Evolutionary conservation across 371 early-diverging fungal species (phyloP), one percentile per base, ranked within the genome.

Genomic region (Mucor irregularis): DNA sequence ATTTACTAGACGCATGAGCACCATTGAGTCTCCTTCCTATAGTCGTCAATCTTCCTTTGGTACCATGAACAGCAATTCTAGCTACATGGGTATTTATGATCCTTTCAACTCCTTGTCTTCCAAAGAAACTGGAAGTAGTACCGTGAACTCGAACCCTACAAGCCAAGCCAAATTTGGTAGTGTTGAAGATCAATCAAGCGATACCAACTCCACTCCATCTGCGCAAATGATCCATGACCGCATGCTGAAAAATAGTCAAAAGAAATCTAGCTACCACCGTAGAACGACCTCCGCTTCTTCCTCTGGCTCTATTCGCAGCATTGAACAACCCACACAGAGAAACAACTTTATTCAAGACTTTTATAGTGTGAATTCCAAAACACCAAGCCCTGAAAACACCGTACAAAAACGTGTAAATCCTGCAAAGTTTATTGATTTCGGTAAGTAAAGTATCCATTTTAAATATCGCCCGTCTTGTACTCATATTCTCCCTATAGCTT

Each of bases 391-490:
- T 6, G 19, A 47, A 38, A 45, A 2, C 40, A 38, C 13, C 13
- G 3, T 34, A 0, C 19, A 24, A 5, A 19, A 11, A 3, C 30
- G 13, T 4, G 42, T 37, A n/a, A 46, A 40, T 11, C 37, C 45
- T 10, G 51, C 31, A 14, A 39, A 55, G 29, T 66, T 62, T 37
- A 49, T 66, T 38, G 67, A 66, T 29, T 64, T 54, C 51, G 66
- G 66, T 61, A 65, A 48, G 44, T 30, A 2, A 11, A 28, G 13
- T 16, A 5, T 33, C 2, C 10, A 43, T 8, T 19, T 10, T 19
- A 10, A 13, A 34, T 13, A 31, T 17, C 21, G 4, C 30, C 29
- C 7, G 17, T 0, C 11, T 17, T 35, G n/a, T 37, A 37, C 5
- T 16, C 19, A 21, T 21, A 39, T 10, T 39, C 35, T 7, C 30